Base-by-base conservation (phyloP, 768 basidiomycete genomes). In the Kwoniella europaea region DNA sequence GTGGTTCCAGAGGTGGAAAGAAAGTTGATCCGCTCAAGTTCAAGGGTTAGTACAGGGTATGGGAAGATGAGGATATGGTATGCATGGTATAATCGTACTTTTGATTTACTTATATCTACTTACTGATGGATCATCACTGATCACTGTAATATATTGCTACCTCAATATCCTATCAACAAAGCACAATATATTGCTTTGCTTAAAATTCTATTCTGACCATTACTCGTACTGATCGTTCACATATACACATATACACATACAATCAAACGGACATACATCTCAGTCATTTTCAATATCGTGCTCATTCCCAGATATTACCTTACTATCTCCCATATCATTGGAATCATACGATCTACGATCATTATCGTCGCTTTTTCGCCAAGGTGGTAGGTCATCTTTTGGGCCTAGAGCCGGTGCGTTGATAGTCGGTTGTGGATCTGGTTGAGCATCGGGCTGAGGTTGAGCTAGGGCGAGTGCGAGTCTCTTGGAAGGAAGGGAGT, bases 21-120 rank as follows among this genome's bases (percentile, higher is more conserved):
- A 93, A 92, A 82, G 87, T 88, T 20, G 91, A 95, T 79, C 93
- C 93, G 10, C 84, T 95, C 71, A 92, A 90, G 80, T 74, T 76
- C 59, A 76, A 79, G 61, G 66, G 69, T 61, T 69, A 70, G 65
- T 18, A 13, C 9, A 24, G 27, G 15, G 18, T 43, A n/a, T 27
- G 13, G 27, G 27, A 54, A 27, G 64, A 52, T 20, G 15, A 52
- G 50, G 35, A 35, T 35, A 35, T 16, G 16, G 13, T 18, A 56
- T 13, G 55, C 35, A 22, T 59, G 35, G 6, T 53, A 22, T 20
- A 29, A 56, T 35, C 52, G 22, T 54, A 57, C 9, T 57, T 29
- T 57, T 29, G 1, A 18, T n/a, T 66, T 20, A 20, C n/a, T 10
- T 35, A 15, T 18, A 27, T 29, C 22, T 29, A 41, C n/a, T 16